Evolutionary conservation across 192 early-diverging fungal genomes (phyloP).

Genomic region (Ambispora gerdemannii): DNA sequence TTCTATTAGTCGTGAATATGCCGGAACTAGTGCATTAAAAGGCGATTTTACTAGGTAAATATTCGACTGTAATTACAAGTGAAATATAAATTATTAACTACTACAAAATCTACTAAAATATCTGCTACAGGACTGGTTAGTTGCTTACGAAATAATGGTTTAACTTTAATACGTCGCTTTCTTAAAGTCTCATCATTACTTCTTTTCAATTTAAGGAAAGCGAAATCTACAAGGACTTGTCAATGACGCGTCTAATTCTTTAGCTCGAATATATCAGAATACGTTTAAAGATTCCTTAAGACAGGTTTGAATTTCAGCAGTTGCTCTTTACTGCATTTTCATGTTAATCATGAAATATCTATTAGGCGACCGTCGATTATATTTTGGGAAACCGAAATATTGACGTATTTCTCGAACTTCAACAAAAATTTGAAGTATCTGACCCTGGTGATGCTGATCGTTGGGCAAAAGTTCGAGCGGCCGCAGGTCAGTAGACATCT

Average conservation of each 20-base stretch:
- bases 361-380: conserved; percentile 56
- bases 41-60: conserved; percentile 68
- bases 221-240: conserved; percentile 69
- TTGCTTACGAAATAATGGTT: not conserved
- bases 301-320: conserved; percentile 35
- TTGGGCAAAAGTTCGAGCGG: conserved; percentile 41
- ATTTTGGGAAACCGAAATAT: conserved; percentile 40
- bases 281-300: conserved; percentile 73
- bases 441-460: conserved; percentile 42
- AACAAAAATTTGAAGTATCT: conserved; percentile 34
- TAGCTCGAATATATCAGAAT: conserved; percentile 71
- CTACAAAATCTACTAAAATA: too few species aligned
- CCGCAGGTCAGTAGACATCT: conserved; percentile 41
- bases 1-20: conserved; percentile 71
- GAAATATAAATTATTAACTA: too few species aligned
- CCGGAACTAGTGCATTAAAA: conserved; percentile 75
- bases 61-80: not conserved
- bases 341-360: too few species aligned
- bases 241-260: conserved; percentile 74
- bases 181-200: too few species aligned
- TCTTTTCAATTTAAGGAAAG: conserved; percentile 61
- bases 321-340: too few species aligned
- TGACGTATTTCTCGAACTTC: conserved; percentile 38
- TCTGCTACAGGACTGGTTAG: conserved; percentile 9
- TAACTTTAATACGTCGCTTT: not conserved